These are phyloP conservation scores for Ceratocystis alfenasii DNA, from an alignment of 2,329 filamentous ascomycete species.

Conservation along the genomic window DNA sequence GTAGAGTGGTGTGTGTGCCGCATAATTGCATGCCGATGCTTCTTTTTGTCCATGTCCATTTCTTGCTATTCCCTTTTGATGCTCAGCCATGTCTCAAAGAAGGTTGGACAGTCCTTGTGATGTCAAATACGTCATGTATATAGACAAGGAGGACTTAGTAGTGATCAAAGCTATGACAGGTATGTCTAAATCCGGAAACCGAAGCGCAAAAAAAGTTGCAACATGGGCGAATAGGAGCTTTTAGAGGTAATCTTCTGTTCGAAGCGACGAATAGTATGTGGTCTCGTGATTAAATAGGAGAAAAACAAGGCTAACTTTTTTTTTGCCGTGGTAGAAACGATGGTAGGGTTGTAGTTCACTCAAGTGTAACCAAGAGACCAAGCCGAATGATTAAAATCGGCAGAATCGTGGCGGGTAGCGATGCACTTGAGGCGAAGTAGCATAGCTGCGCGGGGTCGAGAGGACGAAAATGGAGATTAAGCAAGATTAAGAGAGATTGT, in stretches of 20 bases:
- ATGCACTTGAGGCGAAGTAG: neutral
- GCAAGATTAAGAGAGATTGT: neutral
- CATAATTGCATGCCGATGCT: neutral
- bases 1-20: neutral
- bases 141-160: neutral
- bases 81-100: slow-evolving; percentile 5
- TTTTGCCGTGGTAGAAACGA: neutral
- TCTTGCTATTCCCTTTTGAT: neutral
- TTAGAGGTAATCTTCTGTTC: neutral
- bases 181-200: neutral
- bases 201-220: neutral
- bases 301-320: neutral
- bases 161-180: neutral
- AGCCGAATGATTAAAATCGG: neutral
- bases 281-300: neutral
- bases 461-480: slow-evolving; percentile 4
- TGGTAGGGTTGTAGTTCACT: neutral
- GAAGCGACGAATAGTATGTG: neutral
- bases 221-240: neutral
- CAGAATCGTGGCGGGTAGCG: neutral
- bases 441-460: slow-evolving; percentile 4
- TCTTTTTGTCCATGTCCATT: neutral
- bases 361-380: neutral
- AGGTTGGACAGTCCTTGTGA: slow-evolving; percentile 12
- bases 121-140: slow-evolving; percentile 3